These are phyloP conservation scores for Bathelium albidoporum DNA, from an alignment of 495 filamentous ascomycete species.

Conservation along the genomic window DNA sequence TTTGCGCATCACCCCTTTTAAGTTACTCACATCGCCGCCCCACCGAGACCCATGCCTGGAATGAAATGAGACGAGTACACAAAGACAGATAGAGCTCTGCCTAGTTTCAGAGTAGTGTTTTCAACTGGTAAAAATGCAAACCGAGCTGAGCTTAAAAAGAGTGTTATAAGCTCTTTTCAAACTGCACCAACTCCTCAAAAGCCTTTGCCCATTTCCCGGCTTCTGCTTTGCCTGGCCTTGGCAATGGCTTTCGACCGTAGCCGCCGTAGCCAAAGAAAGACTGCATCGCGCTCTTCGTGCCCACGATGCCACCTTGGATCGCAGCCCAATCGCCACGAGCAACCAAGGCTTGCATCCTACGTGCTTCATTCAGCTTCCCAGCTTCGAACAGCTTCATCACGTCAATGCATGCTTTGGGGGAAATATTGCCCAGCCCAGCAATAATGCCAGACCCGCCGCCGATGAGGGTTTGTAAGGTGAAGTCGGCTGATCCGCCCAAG, in stretches of 20 bases:
- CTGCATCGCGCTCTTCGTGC: constrained; percentile 71
- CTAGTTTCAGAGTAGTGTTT: neutral
- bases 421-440: constrained; percentile 73
- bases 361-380: constrained; percentile 62
- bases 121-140: neutral
- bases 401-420: constrained; percentile 64
- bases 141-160: neutral
- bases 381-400: constrained; percentile 59
- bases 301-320: constrained; percentile 77
- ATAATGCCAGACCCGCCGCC: constrained; percentile 83
- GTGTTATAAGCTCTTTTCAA: constrained; percentile 42
- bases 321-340: constrained; percentile 79
- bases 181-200: constrained; percentile 62
- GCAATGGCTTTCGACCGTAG: constrained; percentile 64
- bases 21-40: neutral
- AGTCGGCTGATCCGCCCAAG: constrained; percentile 83
- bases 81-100: neutral
- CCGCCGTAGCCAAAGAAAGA: constrained; percentile 70
- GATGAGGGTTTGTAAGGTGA: constrained; percentile 72
- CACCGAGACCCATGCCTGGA: neutral
- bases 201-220: constrained; percentile 52
- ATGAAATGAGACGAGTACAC: neutral
- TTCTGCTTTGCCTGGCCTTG: constrained; percentile 52
- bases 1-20: neutral
- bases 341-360: constrained; percentile 67